These are phyloP conservation scores for Lepraria neglecta DNA, from an alignment of 495 filamentous ascomycete genomes.

Conservation along the genomic window DNA sequence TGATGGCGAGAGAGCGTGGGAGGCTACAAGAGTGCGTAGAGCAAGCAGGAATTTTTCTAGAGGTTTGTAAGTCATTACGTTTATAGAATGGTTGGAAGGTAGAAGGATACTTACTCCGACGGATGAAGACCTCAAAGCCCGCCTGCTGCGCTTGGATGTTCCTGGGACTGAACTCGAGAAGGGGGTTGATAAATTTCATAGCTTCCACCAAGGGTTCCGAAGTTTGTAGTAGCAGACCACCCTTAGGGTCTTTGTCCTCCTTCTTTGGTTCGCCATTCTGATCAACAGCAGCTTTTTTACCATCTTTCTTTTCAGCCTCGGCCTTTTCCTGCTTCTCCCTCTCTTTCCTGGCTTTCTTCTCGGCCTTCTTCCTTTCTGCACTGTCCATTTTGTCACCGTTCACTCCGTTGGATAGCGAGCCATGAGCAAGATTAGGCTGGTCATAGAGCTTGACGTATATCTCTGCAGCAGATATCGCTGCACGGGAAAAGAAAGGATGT, in stretches of 20 bases:
- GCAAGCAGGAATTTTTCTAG: slow-evolving; percentile 82
- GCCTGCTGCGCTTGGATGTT: slow-evolving; percentile 74
- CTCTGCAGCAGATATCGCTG: slow-evolving; percentile 75
- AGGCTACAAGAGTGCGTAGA: slow-evolving; percentile 74
- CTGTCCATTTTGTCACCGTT: slow-evolving; percentile 56
- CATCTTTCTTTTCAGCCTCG: slow-evolving; percentile 73
- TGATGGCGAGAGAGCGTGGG: slow-evolving; percentile 58
- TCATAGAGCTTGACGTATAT: slow-evolving; percentile 77
- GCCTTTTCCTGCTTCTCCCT: slow-evolving; percentile 75
- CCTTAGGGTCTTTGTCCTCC: slow-evolving; percentile 83
- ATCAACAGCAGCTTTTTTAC: slow-evolving; percentile 42
- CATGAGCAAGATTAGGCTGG: slow-evolving; percentile 58
- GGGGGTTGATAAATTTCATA: slow-evolving; percentile 73
- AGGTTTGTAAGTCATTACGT: slow-evolving; percentile 13
- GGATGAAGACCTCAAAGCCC: slow-evolving; percentile 83
- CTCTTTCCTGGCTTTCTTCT: slow-evolving; percentile 93
- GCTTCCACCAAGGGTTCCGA: slow-evolving; percentile 77
- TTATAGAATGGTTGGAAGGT: neutral
- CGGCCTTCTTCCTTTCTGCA: slow-evolving; percentile 80
- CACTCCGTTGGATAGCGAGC: slow-evolving; percentile 45
- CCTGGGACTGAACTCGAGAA: slow-evolving; percentile 77
- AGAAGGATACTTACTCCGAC: slow-evolving; percentile 55
- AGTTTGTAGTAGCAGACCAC: slow-evolving; percentile 68
- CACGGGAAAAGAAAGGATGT: slow-evolving; percentile 85
- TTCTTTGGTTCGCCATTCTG: slow-evolving; percentile 56